phyloP scores from a whole-genome alignment of 345 rosid species.

The Eucalyptus melliodora region DNA sequence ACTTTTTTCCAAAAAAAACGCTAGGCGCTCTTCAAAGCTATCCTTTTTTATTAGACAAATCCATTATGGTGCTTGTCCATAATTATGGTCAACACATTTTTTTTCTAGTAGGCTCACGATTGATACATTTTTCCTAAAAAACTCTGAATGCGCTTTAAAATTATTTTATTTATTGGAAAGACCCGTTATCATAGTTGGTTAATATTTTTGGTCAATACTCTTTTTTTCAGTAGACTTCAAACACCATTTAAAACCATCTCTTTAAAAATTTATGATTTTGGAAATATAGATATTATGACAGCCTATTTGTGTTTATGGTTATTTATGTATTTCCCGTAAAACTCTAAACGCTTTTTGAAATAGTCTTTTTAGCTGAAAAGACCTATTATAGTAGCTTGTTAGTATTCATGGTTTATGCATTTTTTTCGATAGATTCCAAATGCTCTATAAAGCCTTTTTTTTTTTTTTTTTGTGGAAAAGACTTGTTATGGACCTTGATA shows the following conservation, averaged over 20 bases:
- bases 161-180: not conserved
- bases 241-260: not conserved
- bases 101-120: not conserved
- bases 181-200: not conserved
- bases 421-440: no score
- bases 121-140: not conserved
- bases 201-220: fast-evolving
- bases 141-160: not conserved
- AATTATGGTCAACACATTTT: not conserved
- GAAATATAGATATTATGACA: no score
- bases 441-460: not conserved
- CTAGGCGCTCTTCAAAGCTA: not conserved
- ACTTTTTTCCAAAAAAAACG: not conserved
- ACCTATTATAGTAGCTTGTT: not conserved
- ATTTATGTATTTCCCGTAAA: no score
- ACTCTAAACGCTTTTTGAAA: no score
- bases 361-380: no score
- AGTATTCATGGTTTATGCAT: not conserved
- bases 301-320: no score
- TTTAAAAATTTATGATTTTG: no score
- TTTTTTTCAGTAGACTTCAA: not conserved
- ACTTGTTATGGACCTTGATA: not conserved
- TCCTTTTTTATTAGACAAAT: no score
- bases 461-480: not conserved
- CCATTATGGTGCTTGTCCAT: no score